Evolutionary conservation across 2,329 filamentous ascomycete species (phyloP).

Genomic region (Ophiosphaerella herpotricha): DNA sequence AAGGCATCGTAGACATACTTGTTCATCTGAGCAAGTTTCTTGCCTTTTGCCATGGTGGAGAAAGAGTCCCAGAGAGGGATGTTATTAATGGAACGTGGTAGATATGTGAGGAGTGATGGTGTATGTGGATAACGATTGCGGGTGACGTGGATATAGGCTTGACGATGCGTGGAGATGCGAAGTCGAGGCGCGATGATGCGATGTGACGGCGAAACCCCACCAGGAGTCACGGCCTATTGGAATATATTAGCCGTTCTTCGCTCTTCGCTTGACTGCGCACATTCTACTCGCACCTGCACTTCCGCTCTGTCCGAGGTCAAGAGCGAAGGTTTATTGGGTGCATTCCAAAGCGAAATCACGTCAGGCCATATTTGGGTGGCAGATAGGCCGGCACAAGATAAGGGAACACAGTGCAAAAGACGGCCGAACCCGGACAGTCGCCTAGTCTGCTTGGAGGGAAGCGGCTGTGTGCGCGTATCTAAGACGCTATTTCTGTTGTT

Average conservation of each 20-base stretch:
- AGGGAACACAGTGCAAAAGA: conserved; percentile 2
- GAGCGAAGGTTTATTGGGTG: background rate
- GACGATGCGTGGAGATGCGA: background rate
- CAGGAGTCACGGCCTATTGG: background rate
- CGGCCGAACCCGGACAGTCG: conserved; percentile 23
- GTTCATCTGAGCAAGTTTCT: conserved; percentile 61
- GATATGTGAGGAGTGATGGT: conserved; percentile 6
- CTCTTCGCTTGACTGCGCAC: background rate
- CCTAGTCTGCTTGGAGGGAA: conserved; percentile 10
- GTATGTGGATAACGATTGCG: conserved; percentile 11
- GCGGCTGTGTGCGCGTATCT: conserved; percentile 17
- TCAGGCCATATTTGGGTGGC: background rate
- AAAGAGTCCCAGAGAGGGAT: conserved; percentile 4
- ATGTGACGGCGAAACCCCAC: background rate
- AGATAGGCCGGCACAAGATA: too few relatives aligned
- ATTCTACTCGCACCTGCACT: background rate
- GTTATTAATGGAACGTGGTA: conserved; percentile 5
- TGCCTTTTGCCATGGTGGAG: conserved; percentile 28
- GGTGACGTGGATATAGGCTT: background rate
- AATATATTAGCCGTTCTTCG: background rate
- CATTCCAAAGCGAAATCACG: background rate
- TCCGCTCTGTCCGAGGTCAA: background rate
- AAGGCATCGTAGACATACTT: conserved; percentile 78
- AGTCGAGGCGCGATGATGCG: background rate
- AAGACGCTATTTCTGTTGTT: conserved; percentile 43